A percentile compares a stretch with the other conserved stretches of the same genome.
These are phyloP conservation scores for Handroanthus guayacan DNA, from an alignment of 257 asterid species.

Conservation along the genomic window DNA sequence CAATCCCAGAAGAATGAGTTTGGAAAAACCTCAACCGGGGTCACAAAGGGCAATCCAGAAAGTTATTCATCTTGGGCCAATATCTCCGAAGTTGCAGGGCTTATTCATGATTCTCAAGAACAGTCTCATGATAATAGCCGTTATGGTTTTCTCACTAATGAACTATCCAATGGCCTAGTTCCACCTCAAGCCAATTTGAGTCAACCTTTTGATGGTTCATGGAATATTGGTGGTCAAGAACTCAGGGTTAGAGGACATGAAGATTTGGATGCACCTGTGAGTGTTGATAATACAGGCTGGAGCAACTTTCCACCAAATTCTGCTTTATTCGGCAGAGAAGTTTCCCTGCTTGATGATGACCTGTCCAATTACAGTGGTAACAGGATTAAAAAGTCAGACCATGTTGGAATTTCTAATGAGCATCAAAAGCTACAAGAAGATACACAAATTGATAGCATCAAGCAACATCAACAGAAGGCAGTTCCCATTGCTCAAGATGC, in stretches of 20 bases:
- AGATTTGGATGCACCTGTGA: constrained; percentile 38
- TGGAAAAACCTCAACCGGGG: constrained; percentile 35
- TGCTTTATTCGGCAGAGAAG: constrained; percentile 45
- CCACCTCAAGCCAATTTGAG: constrained; percentile 35
- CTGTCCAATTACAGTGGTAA: constrained; percentile 44
- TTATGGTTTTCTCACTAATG: constrained; percentile 39
- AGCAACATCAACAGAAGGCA: constrained; percentile 42
- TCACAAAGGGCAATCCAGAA: constrained; percentile 37
- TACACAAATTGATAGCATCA: constrained; percentile 20
- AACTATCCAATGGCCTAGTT: constrained; percentile 42
- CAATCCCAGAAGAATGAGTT: constrained; percentile 37
- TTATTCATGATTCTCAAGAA: constrained; percentile 40
- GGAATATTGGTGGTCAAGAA: constrained; percentile 38
- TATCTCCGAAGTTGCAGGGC: constrained; percentile 46
- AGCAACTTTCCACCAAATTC: constrained; percentile 40
- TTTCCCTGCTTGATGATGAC: constrained; percentile 55
- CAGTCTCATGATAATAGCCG: constrained; percentile 43
- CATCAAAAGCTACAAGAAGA: constrained; percentile 40
- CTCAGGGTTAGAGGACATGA: constrained; percentile 34
- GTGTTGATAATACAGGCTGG: constrained; percentile 46
- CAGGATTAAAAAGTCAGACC: constrained; percentile 35
- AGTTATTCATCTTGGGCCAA: constrained; percentile 41
- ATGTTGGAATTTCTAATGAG: constrained; percentile 36
- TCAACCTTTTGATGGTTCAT: constrained; percentile 40
- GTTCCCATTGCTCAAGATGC: constrained; percentile 29